These are phyloP conservation scores for Pelargonium australe DNA, from an alignment of 441 rosid species.

Conservation along the genomic window DNA sequence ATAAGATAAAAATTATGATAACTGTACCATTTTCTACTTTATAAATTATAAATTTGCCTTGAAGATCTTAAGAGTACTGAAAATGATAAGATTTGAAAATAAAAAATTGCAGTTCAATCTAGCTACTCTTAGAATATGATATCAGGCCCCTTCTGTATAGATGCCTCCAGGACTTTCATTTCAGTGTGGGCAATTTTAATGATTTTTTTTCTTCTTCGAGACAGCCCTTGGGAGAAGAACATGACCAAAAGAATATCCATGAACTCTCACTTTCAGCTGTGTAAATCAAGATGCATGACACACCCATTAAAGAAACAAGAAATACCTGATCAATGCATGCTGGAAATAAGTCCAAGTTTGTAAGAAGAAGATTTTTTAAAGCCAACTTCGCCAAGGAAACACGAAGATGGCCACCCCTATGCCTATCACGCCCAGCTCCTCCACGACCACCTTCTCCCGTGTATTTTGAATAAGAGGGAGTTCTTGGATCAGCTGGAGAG, in stretches of 20 bases:
- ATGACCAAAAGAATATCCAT: neutral
- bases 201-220: no score
- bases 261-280: neutral
- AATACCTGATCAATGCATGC: conserved; percentile 98
- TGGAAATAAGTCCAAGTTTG: conserved; percentile 95
- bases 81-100: neutral
- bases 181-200: no score
- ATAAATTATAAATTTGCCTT: neutral
- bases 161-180: no score
- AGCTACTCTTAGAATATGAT: neutral
- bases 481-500: conserved; percentile 91
- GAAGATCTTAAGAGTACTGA: neutral
- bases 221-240: no score
- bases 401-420: conserved; percentile 86
- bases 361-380: conserved; percentile 92
- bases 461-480: conserved; percentile 88
- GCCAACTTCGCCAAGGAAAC: conserved; percentile 91
- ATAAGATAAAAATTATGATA: neutral
- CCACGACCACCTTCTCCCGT: conserved; percentile 90
- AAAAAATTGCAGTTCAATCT: neutral
- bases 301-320: conserved; percentile 13
- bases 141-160: neutral
- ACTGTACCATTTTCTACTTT: neutral
- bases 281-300: neutral
- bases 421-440: conserved; percentile 80